These are phyloP conservation scores for Trametes pubescens DNA, from an alignment of 1,284 basidiomycete genomes.

Conservation along the genomic window DNA sequence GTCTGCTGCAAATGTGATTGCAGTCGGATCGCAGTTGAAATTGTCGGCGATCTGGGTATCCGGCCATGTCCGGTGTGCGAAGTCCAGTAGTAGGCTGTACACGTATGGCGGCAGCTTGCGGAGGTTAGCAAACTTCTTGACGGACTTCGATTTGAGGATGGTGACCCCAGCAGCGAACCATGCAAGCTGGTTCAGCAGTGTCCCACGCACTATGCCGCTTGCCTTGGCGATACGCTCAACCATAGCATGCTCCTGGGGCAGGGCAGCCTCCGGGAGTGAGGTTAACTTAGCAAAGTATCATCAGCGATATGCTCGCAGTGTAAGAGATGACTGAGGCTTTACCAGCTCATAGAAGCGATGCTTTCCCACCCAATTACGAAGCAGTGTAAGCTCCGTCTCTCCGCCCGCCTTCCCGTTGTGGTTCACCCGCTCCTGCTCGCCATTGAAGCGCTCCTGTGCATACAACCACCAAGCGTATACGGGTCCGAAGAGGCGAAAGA, in stretches of 20 bases:
- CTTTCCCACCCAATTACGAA: slow-evolving; percentile 43
- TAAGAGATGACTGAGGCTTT: background rate
- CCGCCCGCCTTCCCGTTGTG: slow-evolving; percentile 45
- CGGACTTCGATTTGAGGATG: background rate
- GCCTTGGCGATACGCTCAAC: background rate
- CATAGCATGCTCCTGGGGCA: background rate
- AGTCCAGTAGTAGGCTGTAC: slow-evolving; percentile 5
- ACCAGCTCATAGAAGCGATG: slow-evolving; percentile 42
- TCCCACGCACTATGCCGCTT: slow-evolving; percentile 1
- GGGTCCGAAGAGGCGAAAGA: slow-evolving; percentile 45
- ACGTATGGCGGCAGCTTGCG: slow-evolving; percentile 1
- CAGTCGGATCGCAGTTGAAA: background rate
- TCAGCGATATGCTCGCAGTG: background rate
- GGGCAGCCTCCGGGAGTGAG: background rate
- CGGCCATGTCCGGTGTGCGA: background rate
- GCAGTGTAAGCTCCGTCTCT: slow-evolving; percentile 42
- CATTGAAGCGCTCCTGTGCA: slow-evolving; percentile 47
- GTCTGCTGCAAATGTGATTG: background rate
- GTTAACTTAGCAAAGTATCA: background rate
- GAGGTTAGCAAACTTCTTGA: slow-evolving; percentile 6
- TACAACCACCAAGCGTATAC: slow-evolving; percentile 49
- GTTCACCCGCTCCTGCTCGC: slow-evolving; percentile 45
- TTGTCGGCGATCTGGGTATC: background rate
- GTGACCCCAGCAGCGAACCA: background rate
- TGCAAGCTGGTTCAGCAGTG: slow-evolving; percentile 8